Evolutionary conservation across 2,329 filamentous ascomycete species (phyloP).

Genomic region (Diplodia scrobiculata): DNA sequence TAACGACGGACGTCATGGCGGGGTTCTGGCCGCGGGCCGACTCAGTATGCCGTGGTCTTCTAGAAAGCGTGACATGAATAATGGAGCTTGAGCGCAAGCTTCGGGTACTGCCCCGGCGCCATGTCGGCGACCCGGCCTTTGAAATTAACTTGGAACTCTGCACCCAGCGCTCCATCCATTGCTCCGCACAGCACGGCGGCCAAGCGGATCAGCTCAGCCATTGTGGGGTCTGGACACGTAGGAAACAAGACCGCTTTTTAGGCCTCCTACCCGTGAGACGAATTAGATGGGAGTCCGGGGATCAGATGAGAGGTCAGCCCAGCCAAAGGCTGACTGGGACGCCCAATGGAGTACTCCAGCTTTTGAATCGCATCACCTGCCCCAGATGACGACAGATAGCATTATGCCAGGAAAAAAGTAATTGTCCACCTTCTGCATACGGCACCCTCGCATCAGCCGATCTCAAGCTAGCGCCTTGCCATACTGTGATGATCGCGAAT

Average conservation of each 20-base stretch:
- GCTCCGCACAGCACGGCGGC: slow-evolving; percentile 5
- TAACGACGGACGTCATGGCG: slow-evolving; percentile 14
- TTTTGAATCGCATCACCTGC: slow-evolving; percentile 12
- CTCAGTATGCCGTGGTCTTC: slow-evolving; percentile 9
- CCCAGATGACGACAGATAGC: slow-evolving; percentile 10
- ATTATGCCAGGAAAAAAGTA: background rate
- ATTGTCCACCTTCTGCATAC: slow-evolving; percentile 8
- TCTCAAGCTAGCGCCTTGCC: background rate
- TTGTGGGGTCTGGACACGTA: slow-evolving; percentile 20
- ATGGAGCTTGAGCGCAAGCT: slow-evolving; percentile 16
- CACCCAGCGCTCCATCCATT: slow-evolving; percentile 5
- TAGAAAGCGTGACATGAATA: slow-evolving; percentile 20
- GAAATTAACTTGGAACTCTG: slow-evolving; percentile 9
- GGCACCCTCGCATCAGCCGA: background rate
- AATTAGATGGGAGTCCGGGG: background rate
- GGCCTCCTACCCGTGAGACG: slow-evolving; percentile 13
- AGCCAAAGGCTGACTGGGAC: background rate
- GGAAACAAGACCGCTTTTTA: slow-evolving; percentile 11
- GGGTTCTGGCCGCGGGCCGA: slow-evolving; percentile 20
- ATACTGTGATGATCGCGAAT: background rate
- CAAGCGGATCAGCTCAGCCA: slow-evolving; percentile 14
- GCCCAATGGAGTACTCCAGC: background rate
- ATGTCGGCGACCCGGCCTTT: slow-evolving; percentile 19
- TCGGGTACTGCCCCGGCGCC: slow-evolving; percentile 18
- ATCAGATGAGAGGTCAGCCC: slow-evolving; percentile 2